Evolutionary conservation across 257 asterid species (phyloP).

Genomic region (Solanum corneliomulleri): DNA sequence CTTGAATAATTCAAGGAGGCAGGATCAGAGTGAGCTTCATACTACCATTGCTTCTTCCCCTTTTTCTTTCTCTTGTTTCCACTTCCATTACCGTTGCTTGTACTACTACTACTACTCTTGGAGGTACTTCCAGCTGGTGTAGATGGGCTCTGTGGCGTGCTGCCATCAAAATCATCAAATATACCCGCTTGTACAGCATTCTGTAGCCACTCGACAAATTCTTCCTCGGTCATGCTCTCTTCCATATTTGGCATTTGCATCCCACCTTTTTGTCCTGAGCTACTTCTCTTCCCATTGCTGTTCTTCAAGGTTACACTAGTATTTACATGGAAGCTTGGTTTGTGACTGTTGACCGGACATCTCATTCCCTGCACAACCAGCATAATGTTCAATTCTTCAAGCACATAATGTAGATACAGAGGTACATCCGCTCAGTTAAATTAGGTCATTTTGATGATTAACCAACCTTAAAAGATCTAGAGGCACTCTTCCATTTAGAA

Average conservation of each 20-base stretch:
- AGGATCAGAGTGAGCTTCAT: neutral
- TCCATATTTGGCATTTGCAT: slow-evolving; percentile 46
- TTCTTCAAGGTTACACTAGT: slow-evolving; percentile 53
- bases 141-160: slow-evolving; percentile 31
- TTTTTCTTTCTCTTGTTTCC: slow-evolving; percentile 66
- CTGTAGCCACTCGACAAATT: slow-evolving; percentile 77
- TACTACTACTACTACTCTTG: slow-evolving; percentile 23
- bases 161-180: slow-evolving; percentile 41
- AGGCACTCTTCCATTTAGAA: neutral
- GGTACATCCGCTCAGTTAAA: neutral
- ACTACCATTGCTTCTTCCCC: slow-evolving; percentile 65
- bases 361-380: slow-evolving; percentile 67
- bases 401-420: neutral
- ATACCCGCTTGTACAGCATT: slow-evolving; percentile 63
- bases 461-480: neutral
- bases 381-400: neutral
- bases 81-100: slow-evolving; percentile 13
- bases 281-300: slow-evolving; percentile 32
- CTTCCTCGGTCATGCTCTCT: slow-evolving; percentile 80
- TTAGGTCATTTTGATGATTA: neutral
- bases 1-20: neutral
- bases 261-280: slow-evolving; percentile 49
- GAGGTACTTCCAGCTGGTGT: slow-evolving; percentile 20
- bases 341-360: slow-evolving; percentile 76
- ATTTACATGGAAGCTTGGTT: slow-evolving; percentile 85